Percentiles rank a stretch among this genome's conserved stretches.
These are phyloP conservation scores for Penicillium malachiteum DNA, from an alignment of 495 filamentous ascomycete species.

Conservation along the genomic window DNA sequence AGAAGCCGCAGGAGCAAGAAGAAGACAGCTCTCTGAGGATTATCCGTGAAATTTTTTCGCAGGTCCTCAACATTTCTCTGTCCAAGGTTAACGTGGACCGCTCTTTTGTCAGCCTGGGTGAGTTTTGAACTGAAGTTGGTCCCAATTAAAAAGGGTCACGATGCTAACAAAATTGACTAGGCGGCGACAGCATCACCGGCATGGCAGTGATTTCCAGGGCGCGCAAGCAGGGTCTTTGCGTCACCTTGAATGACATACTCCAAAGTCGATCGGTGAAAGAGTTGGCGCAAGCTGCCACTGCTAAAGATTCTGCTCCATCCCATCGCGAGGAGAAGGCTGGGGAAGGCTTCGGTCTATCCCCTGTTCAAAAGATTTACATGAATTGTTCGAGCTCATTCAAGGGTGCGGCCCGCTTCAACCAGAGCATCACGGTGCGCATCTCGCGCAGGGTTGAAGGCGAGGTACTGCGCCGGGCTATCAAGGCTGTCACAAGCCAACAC, in stretches of 20 bases:
- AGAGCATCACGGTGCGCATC: slow-evolving; percentile 63
- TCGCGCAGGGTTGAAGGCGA: slow-evolving; percentile 46
- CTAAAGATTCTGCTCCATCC: slow-evolving; percentile 15
- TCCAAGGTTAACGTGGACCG: slow-evolving; percentile 39
- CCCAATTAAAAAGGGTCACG: slow-evolving; percentile 14
- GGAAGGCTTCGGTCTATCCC: slow-evolving; percentile 53
- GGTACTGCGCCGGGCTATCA: slow-evolving; percentile 54
- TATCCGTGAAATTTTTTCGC: slow-evolving; percentile 41
- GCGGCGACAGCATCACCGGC: slow-evolving; percentile 47
- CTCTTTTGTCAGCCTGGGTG: slow-evolving; percentile 46
- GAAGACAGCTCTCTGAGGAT: slow-evolving; percentile 23
- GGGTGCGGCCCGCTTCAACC: slow-evolving; percentile 61
- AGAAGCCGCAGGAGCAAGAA: slow-evolving; percentile 28
- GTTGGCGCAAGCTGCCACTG: slow-evolving; percentile 30
- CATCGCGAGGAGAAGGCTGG: slow-evolving; percentile 34
- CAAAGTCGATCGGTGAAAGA: slow-evolving; percentile 36
- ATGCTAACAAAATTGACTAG: slow-evolving; percentile 29
- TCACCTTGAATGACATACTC: slow-evolving; percentile 38
- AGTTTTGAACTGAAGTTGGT: slow-evolving; percentile 12
- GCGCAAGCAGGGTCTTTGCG: slow-evolving; percentile 37
- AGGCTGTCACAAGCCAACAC: slow-evolving; percentile 60
- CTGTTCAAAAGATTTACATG: slow-evolving; percentile 47
- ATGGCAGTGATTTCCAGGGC: slow-evolving; percentile 43
- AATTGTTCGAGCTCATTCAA: slow-evolving; percentile 47
- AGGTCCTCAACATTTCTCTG: slow-evolving; percentile 48